These are phyloP conservation scores for Pseudonectria buxi DNA, from an alignment of 2,329 filamentous ascomycete species.

Conservation along the genomic window DNA sequence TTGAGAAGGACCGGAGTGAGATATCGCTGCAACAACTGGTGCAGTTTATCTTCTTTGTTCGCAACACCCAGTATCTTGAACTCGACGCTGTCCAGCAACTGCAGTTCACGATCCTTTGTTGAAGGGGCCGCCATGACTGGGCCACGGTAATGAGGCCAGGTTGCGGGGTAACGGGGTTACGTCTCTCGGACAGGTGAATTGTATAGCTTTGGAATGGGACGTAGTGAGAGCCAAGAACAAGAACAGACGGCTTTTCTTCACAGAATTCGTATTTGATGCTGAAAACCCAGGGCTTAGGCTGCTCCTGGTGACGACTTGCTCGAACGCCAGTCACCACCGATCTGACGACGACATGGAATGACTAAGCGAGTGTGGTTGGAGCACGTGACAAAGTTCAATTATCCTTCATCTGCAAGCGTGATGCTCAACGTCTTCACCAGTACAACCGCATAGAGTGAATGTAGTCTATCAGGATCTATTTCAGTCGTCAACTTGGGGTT, in stretches of 20 bases:
- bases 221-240: neutral
- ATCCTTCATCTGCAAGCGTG: no score
- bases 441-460: no score
- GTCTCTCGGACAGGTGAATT: neutral
- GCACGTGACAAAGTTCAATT: no score
- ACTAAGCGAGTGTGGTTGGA: conserved; percentile 11
- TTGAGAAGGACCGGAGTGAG: conserved; percentile 80
- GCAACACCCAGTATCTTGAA: conserved; percentile 72
- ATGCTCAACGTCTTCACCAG: no score
- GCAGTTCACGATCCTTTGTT: conserved; percentile 65
- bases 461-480: no score
- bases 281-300: conserved; percentile 13
- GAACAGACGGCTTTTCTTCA: neutral
- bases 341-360: conserved; percentile 13
- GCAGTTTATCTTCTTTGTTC: conserved; percentile 76
- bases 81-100: conserved; percentile 78
- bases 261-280: conserved; percentile 1
- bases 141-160: conserved; percentile 3
- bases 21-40: conserved; percentile 70
- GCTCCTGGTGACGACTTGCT: conserved; percentile 17
- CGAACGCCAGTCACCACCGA: conserved; percentile 13
- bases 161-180: neutral
- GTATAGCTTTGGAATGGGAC: conserved; percentile 1
- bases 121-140: conserved; percentile 30
- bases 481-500: no score